Evolutionary conservation across 2,329 filamentous ascomycete genomes (phyloP), one percentile per base, ranked within the genome.

Genomic region (Pseudogymnoascus sp.): DNA sequence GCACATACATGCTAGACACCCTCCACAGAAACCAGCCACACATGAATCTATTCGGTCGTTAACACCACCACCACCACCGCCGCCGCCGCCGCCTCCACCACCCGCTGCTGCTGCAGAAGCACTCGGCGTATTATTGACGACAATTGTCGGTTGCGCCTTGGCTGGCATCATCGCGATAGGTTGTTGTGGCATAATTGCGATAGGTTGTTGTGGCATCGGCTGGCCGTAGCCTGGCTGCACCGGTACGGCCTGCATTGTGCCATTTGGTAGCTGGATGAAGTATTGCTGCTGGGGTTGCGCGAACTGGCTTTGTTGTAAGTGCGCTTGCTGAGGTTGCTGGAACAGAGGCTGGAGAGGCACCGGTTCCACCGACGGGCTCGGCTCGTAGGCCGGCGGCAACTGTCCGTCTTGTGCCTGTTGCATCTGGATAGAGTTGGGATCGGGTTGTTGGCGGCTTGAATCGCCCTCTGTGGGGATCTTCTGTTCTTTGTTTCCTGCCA

Each of bases 401-500:
- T 56, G 50, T 56, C 26, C 50, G 1, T 56, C n/a, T 7, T 13
- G 26, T 5, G 50, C 6, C 10, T 56, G 50, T 7, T 56, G 50
- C 50, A 56, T 56, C 2, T 33, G 5, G 29, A 56, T 13, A 2
- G 26, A 19, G 29, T 33, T 56, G 50, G 50, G 50, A 33, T 56
- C 50, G 10, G 26, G 7, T 13, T 56, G 50, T 33, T 56, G 50
- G 2, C 50, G 50, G 10, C 29, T 33, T 21, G 50, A 56, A 56
- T 56, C 50, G 10, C n/a, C 50, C 10, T 56, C 50, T 13, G 26
- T 19, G 15, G 29, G 50, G 29, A 33, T 56, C 10, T 56, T 56
- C n/a, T 56, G 50, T 56, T 33, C 50, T 33, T 56, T 56, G 29
- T 33, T 56, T 17, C 29, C 50, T 56, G 50, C 50, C 50, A 56